These are phyloP conservation scores for Irpex sp. DNA, from an alignment of 1,284 basidiomycete genomes.

Conservation along the genomic window DNA sequence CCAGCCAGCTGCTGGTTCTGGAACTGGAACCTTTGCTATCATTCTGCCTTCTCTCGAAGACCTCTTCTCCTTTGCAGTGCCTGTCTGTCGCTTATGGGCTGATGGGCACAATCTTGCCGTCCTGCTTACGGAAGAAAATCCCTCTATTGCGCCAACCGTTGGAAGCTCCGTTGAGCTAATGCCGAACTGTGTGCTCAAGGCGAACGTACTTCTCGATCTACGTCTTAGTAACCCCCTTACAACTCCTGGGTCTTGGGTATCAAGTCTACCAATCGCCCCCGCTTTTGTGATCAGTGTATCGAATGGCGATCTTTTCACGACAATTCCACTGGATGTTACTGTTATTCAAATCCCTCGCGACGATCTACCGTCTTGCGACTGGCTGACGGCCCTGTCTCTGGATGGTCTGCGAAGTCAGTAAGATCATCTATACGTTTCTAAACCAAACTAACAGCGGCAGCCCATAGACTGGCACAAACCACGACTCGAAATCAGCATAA, in stretches of 20 bases:
- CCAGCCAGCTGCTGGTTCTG: neutral
- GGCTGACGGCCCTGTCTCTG: conserved; percentile 57
- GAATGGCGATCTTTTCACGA: neutral
- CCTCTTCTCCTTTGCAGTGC: conserved; percentile 33
- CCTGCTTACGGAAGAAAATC: neutral
- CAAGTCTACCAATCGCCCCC: neutral
- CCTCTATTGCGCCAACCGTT: neutral
- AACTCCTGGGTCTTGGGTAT: neutral
- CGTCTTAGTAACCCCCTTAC: neutral
- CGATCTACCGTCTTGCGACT: conserved; percentile 52
- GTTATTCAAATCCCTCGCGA: conserved; percentile 41
- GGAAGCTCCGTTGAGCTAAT: neutral
- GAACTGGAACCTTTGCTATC: conserved; percentile 27
- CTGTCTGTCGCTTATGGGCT: conserved; percentile 39
- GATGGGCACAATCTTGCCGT: conserved; percentile 28
- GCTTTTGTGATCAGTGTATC: neutral
- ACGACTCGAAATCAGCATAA: conserved; percentile 60
- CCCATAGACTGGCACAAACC: conserved; percentile 68
- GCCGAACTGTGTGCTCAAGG: neutral
- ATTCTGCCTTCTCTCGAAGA: conserved; percentile 36
- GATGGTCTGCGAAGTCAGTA: conserved; percentile 50
- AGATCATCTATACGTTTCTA: neutral
- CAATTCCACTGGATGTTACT: neutral
- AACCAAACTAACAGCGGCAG: neutral
- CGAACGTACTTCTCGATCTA: neutral